Evolutionary conservation across 2,329 filamentous ascomycete species (phyloP).

Genomic region (Cladophialophora carrionii): DNA sequence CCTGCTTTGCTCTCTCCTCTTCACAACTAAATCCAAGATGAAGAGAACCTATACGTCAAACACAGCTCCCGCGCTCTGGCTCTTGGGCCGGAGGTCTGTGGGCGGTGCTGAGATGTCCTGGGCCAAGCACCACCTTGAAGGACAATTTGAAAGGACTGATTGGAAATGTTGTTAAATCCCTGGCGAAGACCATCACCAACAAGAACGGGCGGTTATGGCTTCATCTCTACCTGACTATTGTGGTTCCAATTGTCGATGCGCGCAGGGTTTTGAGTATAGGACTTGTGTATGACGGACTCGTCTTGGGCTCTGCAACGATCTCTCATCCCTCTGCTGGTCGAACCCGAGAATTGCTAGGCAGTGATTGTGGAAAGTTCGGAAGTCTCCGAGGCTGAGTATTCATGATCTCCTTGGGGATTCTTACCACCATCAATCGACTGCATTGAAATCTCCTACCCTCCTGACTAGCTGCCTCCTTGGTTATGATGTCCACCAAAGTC

Average conservation of each 20-base stretch:
- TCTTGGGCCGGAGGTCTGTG: constrained; percentile 36
- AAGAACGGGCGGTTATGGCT: neutral
- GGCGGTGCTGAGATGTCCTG: constrained; percentile 40
- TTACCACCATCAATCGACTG: neutral
- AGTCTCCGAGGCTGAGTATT: neutral
- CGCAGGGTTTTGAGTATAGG: neutral
- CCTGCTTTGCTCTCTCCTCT: constrained; percentile 29
- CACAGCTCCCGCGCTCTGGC: constrained; percentile 37
- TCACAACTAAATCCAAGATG: constrained; percentile 41
- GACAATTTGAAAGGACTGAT: constrained; percentile 39
- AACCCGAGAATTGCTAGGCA: neutral
- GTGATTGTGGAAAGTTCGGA: neutral
- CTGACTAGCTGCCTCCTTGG: neutral
- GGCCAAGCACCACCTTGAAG: constrained; percentile 39
- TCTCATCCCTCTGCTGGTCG: neutral
- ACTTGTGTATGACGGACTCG: neutral
- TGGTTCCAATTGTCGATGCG: neutral
- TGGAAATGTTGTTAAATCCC: constrained; percentile 35
- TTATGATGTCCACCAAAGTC: neutral
- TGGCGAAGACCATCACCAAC: neutral
- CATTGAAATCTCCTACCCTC: neutral
- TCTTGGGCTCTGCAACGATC: neutral
- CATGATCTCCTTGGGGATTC: neutral
- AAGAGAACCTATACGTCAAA: constrained; percentile 37
- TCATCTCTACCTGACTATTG: neutral